A percentile compares a stretch with the other conserved stretches of the same genome.
Evolutionary conservation across 441 rosid genomes (phyloP).

Genomic region (Syzygium syzygioides): DNA sequence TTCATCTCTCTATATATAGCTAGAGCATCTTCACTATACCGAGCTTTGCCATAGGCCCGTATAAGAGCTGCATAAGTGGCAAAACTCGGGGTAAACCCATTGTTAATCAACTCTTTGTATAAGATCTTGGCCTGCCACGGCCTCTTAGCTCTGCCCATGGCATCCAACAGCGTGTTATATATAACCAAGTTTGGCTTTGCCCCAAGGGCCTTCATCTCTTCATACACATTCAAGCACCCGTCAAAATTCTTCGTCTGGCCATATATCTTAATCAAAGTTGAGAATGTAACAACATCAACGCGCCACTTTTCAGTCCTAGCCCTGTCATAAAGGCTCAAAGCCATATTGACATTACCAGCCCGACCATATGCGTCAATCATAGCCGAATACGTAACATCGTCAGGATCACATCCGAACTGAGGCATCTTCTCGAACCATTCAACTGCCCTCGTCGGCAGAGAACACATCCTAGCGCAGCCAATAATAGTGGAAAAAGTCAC

Average conservation of each 20-base stretch:
- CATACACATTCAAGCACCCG: conserved; percentile 85
- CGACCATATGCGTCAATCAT: conserved; percentile 87
- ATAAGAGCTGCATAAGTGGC: conserved; percentile 61
- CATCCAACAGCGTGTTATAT: conserved; percentile 71
- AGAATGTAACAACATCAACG: conserved; percentile 51
- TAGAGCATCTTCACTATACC: conserved; percentile 83
- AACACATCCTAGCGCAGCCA: conserved; percentile 63
- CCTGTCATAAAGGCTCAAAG: conserved; percentile 80
- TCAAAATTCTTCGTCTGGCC: conserved; percentile 58
- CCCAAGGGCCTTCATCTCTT: conserved; percentile 86
- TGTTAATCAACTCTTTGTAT: conserved; percentile 50
- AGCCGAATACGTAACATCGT: conserved; percentile 50
- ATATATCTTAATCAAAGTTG: conserved; percentile 71
- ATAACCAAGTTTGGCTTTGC: conserved; percentile 59
- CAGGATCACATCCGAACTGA: conserved; percentile 52
- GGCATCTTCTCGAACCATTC: conserved; percentile 94
- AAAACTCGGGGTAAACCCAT: conserved; percentile 53
- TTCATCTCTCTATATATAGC: conserved; percentile 70
- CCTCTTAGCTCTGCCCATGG: conserved; percentile 93
- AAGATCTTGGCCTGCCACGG: conserved; percentile 85
- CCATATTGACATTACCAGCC: conserved; percentile 63
- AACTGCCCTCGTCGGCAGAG: conserved; percentile 53
- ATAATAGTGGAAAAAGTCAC: conserved; percentile 71
- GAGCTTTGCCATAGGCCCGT: conserved; percentile 71
- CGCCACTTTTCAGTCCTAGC: conserved; percentile 86